phyloP scores from a whole-genome alignment of 345 rosid species.

The Geranium brycei region DNA sequence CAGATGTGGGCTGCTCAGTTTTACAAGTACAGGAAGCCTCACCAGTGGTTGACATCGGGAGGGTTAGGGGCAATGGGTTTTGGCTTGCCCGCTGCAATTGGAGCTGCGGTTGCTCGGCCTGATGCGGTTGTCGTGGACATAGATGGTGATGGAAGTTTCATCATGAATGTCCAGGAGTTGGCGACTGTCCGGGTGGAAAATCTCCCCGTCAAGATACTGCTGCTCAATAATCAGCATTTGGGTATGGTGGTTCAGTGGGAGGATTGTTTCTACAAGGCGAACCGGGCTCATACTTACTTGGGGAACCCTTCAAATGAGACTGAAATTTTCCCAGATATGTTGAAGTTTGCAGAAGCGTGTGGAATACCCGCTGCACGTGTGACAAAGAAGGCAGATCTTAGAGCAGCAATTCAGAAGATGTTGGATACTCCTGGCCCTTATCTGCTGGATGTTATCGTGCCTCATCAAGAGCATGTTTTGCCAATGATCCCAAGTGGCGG shows the following conservation, averaged over 20 bases:
- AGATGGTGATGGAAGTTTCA: slow-evolving; percentile 95
- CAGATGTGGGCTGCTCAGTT: slow-evolving; percentile 99
- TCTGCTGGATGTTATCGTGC: slow-evolving; percentile 80
- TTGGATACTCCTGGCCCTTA: slow-evolving; percentile 87
- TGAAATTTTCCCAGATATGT: slow-evolving; percentile 75
- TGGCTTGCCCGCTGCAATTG: slow-evolving; percentile 95
- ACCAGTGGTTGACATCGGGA: slow-evolving; percentile 82
- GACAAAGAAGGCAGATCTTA: slow-evolving; percentile 41
- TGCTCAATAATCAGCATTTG: slow-evolving; percentile 85
- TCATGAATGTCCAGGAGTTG: slow-evolving; percentile 90
- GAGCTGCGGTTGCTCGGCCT: slow-evolving; percentile 91
- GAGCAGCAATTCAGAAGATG: slow-evolving; percentile 73
- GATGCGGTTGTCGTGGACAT: slow-evolving; percentile 74
- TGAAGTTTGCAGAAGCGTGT: slow-evolving; percentile 76
- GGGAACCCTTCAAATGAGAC: slow-evolving; percentile 64
- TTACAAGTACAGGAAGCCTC: slow-evolving; percentile 78
- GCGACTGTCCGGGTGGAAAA: slow-evolving; percentile 78
- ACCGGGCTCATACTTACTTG: slow-evolving; percentile 78
- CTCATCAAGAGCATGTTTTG: slow-evolving; percentile 91
- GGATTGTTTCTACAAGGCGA: slow-evolving; percentile 85
- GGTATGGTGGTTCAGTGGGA: slow-evolving; percentile 99
- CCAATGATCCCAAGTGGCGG: slow-evolving; percentile 99
- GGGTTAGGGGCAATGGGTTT: slow-evolving; percentile 99
- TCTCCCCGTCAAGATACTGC: slow-evolving; percentile 67
- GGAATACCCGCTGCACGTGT: slow-evolving; percentile 83